phyloP scores from a whole-genome alignment of 1,284 basidiomycete genomes.

The Paramarasmius palmivorus region DNA sequence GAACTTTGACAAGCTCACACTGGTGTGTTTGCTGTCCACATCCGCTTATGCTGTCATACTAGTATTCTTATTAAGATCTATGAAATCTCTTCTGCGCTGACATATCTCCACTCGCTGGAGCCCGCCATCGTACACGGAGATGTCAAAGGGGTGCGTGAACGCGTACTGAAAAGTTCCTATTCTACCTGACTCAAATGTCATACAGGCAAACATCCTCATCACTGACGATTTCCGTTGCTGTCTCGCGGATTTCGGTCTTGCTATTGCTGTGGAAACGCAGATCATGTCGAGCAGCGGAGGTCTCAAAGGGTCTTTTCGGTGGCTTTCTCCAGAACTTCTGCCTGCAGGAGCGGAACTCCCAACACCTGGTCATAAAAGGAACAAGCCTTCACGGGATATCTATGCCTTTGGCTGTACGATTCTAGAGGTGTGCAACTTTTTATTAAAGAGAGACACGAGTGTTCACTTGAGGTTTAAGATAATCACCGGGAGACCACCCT shows the following conservation, averaged over 20 bases:
- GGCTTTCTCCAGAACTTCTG: constrained; percentile 12
- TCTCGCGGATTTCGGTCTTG: constrained; percentile 11
- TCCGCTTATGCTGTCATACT: neutral
- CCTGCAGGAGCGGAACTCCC: neutral
- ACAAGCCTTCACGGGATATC: constrained; percentile 5
- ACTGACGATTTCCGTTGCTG: neutral
- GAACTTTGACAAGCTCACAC: neutral
- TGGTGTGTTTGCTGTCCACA: neutral
- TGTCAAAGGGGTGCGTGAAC: constrained; percentile 8
- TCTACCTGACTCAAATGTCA: neutral
- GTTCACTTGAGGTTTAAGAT: too few relatives aligned
- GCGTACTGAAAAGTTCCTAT: too few relatives aligned
- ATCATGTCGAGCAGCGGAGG: neutral
- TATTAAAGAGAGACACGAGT: too few relatives aligned
- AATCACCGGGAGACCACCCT: too few relatives aligned
- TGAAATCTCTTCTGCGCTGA: constrained; percentile 6
- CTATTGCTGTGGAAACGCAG: constrained; percentile 7
- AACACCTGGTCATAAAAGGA: neutral
- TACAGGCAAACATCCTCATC: constrained; percentile 5
- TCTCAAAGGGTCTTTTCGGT: constrained; percentile 8
- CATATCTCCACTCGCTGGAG: constrained; percentile 11
- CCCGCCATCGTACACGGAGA: constrained; percentile 13
- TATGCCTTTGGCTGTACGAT: constrained; percentile 14
- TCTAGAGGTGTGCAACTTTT: too few relatives aligned
- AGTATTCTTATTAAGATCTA: constrained; percentile 1